Percentiles rank a stretch among this genome's conserved stretches.
These are phyloP conservation scores for Daldinia concentrica DNA, from an alignment of 495 filamentous ascomycete species.

Conservation along the genomic window DNA sequence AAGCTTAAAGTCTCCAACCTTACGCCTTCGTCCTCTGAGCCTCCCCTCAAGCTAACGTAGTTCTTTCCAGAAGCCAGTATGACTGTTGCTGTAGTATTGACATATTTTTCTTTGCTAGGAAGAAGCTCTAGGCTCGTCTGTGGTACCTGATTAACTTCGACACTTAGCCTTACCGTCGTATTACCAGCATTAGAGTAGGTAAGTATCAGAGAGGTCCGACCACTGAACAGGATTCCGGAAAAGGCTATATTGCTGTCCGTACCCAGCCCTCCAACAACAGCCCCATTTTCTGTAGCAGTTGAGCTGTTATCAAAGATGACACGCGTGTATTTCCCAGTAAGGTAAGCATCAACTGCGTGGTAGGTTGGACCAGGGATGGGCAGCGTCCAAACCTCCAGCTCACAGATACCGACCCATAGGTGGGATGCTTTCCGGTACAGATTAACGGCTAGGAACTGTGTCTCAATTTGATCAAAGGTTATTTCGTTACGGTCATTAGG, in stretches of 20 bases:
- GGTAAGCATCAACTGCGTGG: conserved; percentile 47
- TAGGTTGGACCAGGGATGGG: conserved; percentile 36
- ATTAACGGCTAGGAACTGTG: conserved; percentile 46
- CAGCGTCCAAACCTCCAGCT: conserved; percentile 52
- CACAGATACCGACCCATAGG: conserved; percentile 48
- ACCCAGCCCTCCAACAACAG: conserved; percentile 45
- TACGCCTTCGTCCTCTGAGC: conserved; percentile 31
- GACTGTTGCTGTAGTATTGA: conserved; percentile 23
- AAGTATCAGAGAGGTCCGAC: conserved; percentile 22
- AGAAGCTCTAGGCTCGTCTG: conserved; percentile 24
- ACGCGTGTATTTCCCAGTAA: conserved; percentile 39
- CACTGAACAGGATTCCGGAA: conserved; percentile 42
- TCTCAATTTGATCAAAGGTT: conserved; percentile 45
- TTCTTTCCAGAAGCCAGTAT: conserved; percentile 44
- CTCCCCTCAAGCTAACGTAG: conserved; percentile 47
- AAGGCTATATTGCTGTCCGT: conserved; percentile 47
- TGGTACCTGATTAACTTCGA: conserved; percentile 45
- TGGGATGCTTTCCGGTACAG: conserved; percentile 43
- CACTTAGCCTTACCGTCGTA: conserved; percentile 22
- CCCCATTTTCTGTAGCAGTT: conserved; percentile 43
- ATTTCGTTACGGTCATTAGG: conserved; percentile 55
- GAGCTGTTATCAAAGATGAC: conserved; percentile 46
- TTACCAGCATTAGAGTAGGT: conserved; percentile 41
- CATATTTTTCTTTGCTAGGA: conserved; percentile 38
- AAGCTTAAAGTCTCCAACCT: conserved; percentile 34